Evolutionary conservation across 2,329 filamentous ascomycete genomes (phyloP).

Genomic region (Monosporascus sp.): DNA sequence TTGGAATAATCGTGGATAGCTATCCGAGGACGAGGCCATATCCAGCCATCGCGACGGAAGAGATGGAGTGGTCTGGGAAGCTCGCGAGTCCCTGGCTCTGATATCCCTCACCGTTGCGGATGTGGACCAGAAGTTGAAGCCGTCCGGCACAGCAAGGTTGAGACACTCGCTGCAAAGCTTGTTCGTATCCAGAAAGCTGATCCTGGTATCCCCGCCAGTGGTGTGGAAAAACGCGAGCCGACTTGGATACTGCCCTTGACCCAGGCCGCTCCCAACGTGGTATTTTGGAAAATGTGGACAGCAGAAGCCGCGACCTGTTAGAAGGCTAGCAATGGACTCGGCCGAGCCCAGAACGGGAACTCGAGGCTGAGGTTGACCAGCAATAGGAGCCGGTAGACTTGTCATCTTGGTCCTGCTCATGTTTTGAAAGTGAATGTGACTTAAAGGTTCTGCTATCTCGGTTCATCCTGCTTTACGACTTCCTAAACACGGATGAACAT

Average conservation of each 20-base stretch:
- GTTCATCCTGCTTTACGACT: too few species aligned
- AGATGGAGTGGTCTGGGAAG: not conserved
- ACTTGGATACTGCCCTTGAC: not conserved
- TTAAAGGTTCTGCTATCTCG: too few species aligned
- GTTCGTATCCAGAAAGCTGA: conserved; percentile 3
- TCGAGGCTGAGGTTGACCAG: too few species aligned
- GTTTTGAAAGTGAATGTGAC: too few species aligned
- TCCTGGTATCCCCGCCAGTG: not conserved
- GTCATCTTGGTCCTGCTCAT: too few species aligned
- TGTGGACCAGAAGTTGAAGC: conserved; percentile 4
- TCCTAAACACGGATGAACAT: too few species aligned
- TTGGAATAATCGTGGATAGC: not conserved
- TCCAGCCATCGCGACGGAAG: not conserved
- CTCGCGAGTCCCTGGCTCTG: not conserved
- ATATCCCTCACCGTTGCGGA: not conserved
- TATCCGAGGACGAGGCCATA: not conserved
- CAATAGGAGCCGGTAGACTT: too few species aligned
- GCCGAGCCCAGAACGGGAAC: conserved; percentile 7
- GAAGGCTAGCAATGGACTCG: not conserved
- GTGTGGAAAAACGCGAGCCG: conserved; percentile 4
- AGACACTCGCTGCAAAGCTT: conserved; percentile 3
- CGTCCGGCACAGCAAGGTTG: not conserved
- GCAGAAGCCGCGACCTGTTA: not conserved
- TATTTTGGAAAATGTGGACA: conserved; percentile 5
- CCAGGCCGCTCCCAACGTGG: not conserved